Evolutionary conservation across 1,284 basidiomycete genomes (phyloP).

Genomic region (Ustilago lituana): DNA sequence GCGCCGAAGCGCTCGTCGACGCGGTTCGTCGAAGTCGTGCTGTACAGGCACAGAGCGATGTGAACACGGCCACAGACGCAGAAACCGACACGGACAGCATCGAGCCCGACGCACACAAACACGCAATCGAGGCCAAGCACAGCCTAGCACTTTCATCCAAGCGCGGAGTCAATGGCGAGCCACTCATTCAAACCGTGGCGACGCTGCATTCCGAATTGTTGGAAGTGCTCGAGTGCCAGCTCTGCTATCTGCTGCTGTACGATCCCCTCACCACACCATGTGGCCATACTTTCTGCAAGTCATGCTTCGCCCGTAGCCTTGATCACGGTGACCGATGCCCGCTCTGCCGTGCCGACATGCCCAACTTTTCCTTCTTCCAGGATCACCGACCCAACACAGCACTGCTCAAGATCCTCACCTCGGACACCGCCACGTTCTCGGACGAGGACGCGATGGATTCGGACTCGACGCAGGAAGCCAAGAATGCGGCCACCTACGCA

Average conservation of each 20-base stretch:
- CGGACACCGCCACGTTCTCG: constrained; percentile 43
- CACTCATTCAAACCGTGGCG: constrained; percentile 45
- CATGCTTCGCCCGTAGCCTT: constrained; percentile 85
- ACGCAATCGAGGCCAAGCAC: constrained; percentile 22
- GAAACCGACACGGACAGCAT: constrained; percentile 14
- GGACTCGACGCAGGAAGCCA: constrained; percentile 29
- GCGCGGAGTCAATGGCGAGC: constrained; percentile 28
- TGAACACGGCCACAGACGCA: constrained; percentile 11
- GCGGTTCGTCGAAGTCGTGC: constrained; percentile 22
- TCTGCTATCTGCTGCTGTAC: constrained; percentile 84
- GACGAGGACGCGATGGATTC: constrained; percentile 36
- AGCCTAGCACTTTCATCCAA: constrained; percentile 36
- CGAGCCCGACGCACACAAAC: constrained; percentile 1
- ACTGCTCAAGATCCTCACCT: constrained; percentile 51
- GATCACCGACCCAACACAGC: constrained; percentile 70
- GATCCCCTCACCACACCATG: constrained; percentile 91
- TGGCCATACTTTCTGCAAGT: constrained; percentile 91
- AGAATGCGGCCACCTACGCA: constrained; percentile 15
- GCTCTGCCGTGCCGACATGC: constrained; percentile 81
- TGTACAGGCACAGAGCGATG: background rate
- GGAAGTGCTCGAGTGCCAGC: constrained; percentile 83
- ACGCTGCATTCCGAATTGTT: constrained; percentile 72
- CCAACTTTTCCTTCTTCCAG: constrained; percentile 81
- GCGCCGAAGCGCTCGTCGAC: constrained; percentile 13
- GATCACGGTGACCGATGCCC: constrained; percentile 86